phyloP scores from a whole-genome alignment of 176 grass and related monocot genomes.

The Bonia amplexicaulis region DNA sequence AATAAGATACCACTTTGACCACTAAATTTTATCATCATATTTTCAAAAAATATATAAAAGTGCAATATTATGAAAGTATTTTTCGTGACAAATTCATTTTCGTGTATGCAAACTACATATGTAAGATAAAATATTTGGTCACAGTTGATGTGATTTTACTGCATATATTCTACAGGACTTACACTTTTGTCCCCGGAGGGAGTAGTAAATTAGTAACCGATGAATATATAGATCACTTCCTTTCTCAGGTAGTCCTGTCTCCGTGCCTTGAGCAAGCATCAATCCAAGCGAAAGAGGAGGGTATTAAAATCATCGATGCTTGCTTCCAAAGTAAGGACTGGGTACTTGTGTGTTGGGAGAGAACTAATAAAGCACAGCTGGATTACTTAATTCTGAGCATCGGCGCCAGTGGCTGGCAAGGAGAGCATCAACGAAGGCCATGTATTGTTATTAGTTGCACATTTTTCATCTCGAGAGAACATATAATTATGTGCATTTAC shows the following conservation, averaged over 20 bases:
- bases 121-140: no score
- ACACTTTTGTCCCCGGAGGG: no score
- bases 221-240: neutral
- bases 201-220: conserved; percentile 14
- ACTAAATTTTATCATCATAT: no score
- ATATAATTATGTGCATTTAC: conserved; percentile 28
- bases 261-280: conserved; percentile 44
- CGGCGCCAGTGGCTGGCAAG: conserved; percentile 2
- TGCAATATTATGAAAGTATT: no score
- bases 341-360: conserved; percentile 26
- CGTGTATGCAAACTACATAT: no score
- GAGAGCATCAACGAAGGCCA: conserved; percentile 2
- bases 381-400: conserved; percentile 27
- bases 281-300: conserved; percentile 23
- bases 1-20: no score
- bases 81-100: no score
- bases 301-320: conserved; percentile 22
- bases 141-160: no score
- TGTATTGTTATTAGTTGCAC: neutral
- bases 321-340: conserved; percentile 45
- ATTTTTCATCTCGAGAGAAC: neutral
- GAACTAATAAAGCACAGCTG: conserved; percentile 32
- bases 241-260: conserved; percentile 31
- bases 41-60: no score
- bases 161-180: no score